These are phyloP conservation scores for Daedaleopsis sinensis DNA, from an alignment of 768 basidiomycete species.

Conservation along the genomic window DNA sequence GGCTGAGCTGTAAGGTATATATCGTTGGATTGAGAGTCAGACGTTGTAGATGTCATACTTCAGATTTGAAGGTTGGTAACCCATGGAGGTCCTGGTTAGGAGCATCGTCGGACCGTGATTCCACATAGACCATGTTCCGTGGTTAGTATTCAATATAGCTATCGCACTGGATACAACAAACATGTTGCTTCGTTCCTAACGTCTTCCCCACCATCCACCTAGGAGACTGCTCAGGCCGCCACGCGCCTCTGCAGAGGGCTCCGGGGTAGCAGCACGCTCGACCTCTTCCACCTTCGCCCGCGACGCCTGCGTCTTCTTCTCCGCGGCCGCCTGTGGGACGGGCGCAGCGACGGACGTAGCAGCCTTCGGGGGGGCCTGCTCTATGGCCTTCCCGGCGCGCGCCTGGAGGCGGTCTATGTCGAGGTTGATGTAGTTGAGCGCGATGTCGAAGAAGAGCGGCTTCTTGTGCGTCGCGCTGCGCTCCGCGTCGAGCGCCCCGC, in stretches of 20 bases:
- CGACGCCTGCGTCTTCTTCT: conserved; percentile 48
- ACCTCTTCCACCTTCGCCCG: conserved; percentile 63
- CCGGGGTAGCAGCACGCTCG: conserved; percentile 50
- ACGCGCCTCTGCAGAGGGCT: conserved; percentile 43
- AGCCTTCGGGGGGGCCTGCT: conserved; percentile 11
- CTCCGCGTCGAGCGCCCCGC: conserved; percentile 48
- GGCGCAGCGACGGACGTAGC: conserved; percentile 9
- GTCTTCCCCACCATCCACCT: conserved; percentile 84
- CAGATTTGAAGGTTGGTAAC: too few species aligned
- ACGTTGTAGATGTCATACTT: too few species aligned
- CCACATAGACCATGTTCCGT: too few species aligned
- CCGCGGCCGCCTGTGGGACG: conserved; percentile 32
- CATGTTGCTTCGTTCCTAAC: neutral
- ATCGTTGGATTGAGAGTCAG: too few species aligned
- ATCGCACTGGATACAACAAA: neutral
- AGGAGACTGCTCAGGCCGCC: conserved; percentile 69
- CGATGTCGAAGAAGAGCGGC: conserved; percentile 92
- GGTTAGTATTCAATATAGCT: neutral
- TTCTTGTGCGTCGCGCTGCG: conserved; percentile 66
- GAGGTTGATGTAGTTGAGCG: conserved; percentile 87
- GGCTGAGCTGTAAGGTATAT: too few species aligned
- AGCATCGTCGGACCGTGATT: too few species aligned
- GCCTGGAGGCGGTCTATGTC: conserved; percentile 79
- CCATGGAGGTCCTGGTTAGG: too few species aligned
- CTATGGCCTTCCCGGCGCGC: conserved; percentile 64